Percentiles rank a stretch among this genome's conserved stretches.
These are phyloP conservation scores for Corchorus capsularis DNA, from an alignment of 345 rosid species.

Conservation along the genomic window DNA sequence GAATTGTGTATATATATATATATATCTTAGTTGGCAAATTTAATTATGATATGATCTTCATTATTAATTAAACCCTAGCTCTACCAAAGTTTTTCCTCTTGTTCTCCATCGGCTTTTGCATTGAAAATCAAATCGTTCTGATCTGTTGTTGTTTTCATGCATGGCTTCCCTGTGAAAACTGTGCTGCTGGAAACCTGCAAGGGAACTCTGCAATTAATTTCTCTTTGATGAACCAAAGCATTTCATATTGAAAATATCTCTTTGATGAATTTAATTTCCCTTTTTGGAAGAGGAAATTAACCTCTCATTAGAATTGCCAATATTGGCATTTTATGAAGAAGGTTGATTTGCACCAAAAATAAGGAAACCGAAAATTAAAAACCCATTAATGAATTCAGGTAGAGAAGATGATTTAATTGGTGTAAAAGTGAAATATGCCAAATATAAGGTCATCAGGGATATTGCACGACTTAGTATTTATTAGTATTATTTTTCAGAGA, in stretches of 20 bases:
- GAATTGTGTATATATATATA: no score
- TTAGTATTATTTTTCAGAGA: not conserved
- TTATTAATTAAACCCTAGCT: no score
- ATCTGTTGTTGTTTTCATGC: no score
- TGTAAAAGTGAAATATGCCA: not conserved
- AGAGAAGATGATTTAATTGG: not conserved
- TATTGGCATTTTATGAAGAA: not conserved
- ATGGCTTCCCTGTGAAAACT: no score
- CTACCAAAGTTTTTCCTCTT: no score
- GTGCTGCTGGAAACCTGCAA: not conserved
- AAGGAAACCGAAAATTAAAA: not conserved
- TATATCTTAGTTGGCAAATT: no score
- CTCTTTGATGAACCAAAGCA: not conserved
- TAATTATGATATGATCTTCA: no score
- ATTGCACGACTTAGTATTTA: not conserved
- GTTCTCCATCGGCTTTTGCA: no score
- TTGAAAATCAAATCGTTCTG: no score
- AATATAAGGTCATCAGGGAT: not conserved
- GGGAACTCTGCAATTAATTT: not conserved
- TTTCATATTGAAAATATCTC: not conserved
- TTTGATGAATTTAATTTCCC: not conserved
- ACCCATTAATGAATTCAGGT: not conserved
- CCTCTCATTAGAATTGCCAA: constrained; percentile 5
- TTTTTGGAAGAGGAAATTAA: not conserved
- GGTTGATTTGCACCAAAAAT: not conserved